These are phyloP conservation scores for Colletotrichum cereale DNA, from an alignment of 2,329 filamentous ascomycete genomes.

Conservation along the genomic window DNA sequence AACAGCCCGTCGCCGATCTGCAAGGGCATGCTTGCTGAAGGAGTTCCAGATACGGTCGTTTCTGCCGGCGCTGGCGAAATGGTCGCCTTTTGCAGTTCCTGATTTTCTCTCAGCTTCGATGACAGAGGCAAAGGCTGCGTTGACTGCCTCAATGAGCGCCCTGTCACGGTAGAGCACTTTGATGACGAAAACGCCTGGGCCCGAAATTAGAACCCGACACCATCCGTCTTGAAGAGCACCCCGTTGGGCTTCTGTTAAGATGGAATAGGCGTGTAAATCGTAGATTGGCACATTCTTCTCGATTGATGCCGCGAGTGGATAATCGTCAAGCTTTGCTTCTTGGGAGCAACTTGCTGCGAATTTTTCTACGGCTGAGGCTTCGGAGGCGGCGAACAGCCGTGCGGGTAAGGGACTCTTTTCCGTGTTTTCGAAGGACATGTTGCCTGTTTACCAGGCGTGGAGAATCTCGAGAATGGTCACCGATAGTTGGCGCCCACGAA, in stretches of 20 bases:
- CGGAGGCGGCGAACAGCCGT: constrained; percentile 45
- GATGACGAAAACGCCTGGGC: constrained; percentile 71
- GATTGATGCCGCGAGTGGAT: constrained; percentile 61
- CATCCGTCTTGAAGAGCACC: constrained; percentile 69
- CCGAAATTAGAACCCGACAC: constrained; percentile 67
- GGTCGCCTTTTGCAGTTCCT: constrained; percentile 63
- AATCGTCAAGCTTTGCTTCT: constrained; percentile 51
- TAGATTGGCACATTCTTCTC: constrained; percentile 69
- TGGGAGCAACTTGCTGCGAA: constrained; percentile 61
- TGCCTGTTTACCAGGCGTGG: not conserved
- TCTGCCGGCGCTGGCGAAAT: constrained; percentile 67
- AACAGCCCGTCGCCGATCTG: constrained; percentile 72
- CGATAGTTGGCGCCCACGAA: not conserved
- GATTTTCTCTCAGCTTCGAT: constrained; percentile 58
- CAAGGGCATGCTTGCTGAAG: constrained; percentile 70
- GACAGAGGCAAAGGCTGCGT: constrained; percentile 60
- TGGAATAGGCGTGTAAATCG: constrained; percentile 54
- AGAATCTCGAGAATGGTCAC: not conserved
- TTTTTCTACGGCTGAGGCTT: constrained; percentile 54
- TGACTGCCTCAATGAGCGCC: constrained; percentile 58
- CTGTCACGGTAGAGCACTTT: constrained; percentile 62
- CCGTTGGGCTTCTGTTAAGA: constrained; percentile 42
- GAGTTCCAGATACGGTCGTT: constrained; percentile 77
- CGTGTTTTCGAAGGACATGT: constrained; percentile 13
- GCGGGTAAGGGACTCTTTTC: not conserved